A percentile compares a stretch with the other conserved stretches of the same genome.
Conservation (phyloP, 306 rosid species). For the Rosa chinensis region DNA sequence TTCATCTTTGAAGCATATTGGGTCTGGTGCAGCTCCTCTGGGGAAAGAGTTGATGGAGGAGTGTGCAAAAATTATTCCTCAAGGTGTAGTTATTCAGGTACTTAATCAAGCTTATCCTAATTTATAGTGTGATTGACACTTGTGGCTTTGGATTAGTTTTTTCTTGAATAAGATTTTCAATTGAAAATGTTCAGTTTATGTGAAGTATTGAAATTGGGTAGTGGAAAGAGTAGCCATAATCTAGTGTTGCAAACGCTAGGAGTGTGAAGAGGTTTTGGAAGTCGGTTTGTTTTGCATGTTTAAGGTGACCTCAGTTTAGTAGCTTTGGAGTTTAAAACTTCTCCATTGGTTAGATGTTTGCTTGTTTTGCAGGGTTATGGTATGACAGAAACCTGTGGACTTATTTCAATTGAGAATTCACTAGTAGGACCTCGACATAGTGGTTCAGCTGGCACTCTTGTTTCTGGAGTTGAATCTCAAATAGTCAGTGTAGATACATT, state of each 20-base stretch:
- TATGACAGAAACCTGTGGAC: slow-evolving; percentile 91
- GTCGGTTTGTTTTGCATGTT: background rate
- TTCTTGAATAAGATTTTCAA: background rate
- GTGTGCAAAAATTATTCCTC: slow-evolving; percentile 50
- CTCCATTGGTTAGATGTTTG: background rate
- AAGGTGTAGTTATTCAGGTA: slow-evolving; percentile 56
- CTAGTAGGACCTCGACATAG: slow-evolving; percentile 50
- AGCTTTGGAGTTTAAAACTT: background rate
- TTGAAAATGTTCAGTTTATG: background rate
- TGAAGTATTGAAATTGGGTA: background rate
- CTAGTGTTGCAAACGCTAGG: background rate
- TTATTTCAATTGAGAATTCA: slow-evolving; percentile 53
- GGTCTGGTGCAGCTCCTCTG: slow-evolving; percentile 89
- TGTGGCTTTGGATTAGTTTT: background rate
- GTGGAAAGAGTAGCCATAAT: background rate
- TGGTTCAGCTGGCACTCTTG: slow-evolving; percentile 77
- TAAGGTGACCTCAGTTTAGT: background rate
- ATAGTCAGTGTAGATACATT: slow-evolving; percentile 70
- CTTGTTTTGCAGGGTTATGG: slow-evolving; percentile 71
- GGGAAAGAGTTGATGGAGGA: slow-evolving; percentile 85
- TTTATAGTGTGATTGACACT: background rate
- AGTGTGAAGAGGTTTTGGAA: background rate
- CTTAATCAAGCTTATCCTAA: background rate
- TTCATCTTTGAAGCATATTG: slow-evolving; percentile 62
- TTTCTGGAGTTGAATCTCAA: slow-evolving; percentile 70